Conservation (phyloP, 495 filamentous ascomycete species). For the Neurospora sp. region DNA sequence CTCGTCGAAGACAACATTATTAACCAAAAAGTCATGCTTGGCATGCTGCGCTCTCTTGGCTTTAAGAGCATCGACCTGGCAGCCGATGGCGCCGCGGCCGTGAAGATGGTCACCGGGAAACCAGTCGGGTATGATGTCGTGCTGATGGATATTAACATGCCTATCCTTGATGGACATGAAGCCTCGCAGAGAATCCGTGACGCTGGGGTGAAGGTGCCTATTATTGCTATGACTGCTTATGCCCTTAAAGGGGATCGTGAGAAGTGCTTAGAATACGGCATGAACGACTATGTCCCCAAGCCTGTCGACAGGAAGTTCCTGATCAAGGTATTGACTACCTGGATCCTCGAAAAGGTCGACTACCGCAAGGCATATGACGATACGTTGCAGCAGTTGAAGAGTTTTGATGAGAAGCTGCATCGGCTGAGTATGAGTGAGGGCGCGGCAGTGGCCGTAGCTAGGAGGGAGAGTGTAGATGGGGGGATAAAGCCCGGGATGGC, state of each 20-base stretch:
- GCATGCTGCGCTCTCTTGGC: conserved; percentile 43
- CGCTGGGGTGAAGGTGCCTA: conserved; percentile 37
- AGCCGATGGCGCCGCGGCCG: conserved; percentile 47
- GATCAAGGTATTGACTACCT: conserved; percentile 34
- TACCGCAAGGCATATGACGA: conserved; percentile 1
- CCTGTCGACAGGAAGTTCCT: conserved; percentile 41
- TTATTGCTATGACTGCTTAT: conserved; percentile 56
- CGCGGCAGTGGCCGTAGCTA: background rate
- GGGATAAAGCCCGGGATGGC: background rate
- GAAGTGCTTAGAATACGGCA: conserved; percentile 47
- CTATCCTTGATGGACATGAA: conserved; percentile 34
- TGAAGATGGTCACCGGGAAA: conserved; percentile 39
- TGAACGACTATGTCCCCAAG: conserved; percentile 55
- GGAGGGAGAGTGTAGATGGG: background rate
- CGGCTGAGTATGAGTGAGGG: background rate
- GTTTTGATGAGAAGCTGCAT: background rate
- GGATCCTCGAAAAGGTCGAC: conserved; percentile 19
- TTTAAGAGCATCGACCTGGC: conserved; percentile 45
- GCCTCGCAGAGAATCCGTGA: conserved; percentile 29
- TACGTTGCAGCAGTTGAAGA: background rate
- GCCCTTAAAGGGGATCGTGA: conserved; percentile 52
- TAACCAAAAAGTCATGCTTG: conserved; percentile 54
- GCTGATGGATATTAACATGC: conserved; percentile 46
- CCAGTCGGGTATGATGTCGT: conserved; percentile 44
- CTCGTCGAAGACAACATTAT: conserved; percentile 52